phyloP scores from a whole-genome alignment of 2,329 filamentous ascomycete species.

The Westerdykella ornata region DNA sequence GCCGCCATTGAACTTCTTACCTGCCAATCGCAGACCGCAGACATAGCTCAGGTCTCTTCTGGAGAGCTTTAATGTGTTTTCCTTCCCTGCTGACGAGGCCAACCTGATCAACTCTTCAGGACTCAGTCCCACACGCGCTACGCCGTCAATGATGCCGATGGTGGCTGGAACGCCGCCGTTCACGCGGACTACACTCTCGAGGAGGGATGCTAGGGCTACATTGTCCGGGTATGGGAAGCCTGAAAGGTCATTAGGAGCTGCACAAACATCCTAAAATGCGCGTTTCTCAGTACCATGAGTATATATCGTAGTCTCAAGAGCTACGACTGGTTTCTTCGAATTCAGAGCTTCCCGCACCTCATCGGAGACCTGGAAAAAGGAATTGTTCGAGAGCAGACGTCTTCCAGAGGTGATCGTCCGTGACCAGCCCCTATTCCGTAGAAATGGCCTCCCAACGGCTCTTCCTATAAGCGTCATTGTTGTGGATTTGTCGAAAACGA shows the following conservation, averaged over 20 bases:
- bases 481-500: slow-evolving; percentile 4
- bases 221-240: slow-evolving; percentile 67
- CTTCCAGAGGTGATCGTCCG: slow-evolving; percentile 6
- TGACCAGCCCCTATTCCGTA: slow-evolving; percentile 1
- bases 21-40: slow-evolving; percentile 62
- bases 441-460: slow-evolving; percentile 14
- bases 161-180: slow-evolving; percentile 80
- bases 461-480: slow-evolving; percentile 22
- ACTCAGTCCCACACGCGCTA: slow-evolving; percentile 71
- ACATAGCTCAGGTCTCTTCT: slow-evolving; percentile 79
- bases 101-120: slow-evolving; percentile 67
- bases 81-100: slow-evolving; percentile 56
- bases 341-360: slow-evolving; percentile 74
- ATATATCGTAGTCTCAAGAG: slow-evolving; percentile 93
- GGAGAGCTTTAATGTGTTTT: slow-evolving; percentile 72
- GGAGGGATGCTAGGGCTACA: slow-evolving; percentile 65
- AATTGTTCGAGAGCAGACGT: slow-evolving; percentile 35
- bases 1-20: slow-evolving; percentile 70
- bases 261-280: background rate
- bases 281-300: slow-evolving; percentile 62
- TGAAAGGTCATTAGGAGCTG: slow-evolving; percentile 22
- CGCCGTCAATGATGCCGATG: slow-evolving; percentile 77
- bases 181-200: slow-evolving; percentile 73
- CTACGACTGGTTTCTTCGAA: slow-evolving; percentile 74
- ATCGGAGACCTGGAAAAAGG: slow-evolving; percentile 65